Evolutionary conservation across 805 yeast genomes (phyloP).

Genomic region (Brettanomyces bruxellensis): DNA sequence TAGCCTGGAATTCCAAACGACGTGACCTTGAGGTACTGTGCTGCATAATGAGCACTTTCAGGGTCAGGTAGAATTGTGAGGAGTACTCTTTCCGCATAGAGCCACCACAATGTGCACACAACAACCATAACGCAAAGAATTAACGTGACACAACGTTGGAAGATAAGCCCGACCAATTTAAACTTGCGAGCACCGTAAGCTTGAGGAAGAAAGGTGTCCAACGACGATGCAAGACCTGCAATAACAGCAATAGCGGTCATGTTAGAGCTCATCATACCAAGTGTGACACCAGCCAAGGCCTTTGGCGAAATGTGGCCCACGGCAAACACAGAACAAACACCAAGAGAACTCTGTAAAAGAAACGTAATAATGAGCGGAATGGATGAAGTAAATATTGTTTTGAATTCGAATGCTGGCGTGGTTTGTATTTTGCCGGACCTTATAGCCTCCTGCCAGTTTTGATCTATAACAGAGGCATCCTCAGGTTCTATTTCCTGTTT

Average conservation of each 20-base stretch:
- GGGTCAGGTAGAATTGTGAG: conserved; percentile 32
- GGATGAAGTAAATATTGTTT: conserved; percentile 32
- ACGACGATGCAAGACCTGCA: conserved; percentile 70
- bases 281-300: conserved; percentile 67
- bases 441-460: conserved; percentile 26
- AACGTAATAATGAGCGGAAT: conserved; percentile 60
- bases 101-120: conserved; percentile 52
- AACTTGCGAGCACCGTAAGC: conserved; percentile 64
- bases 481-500: conserved; percentile 1
- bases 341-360: conserved; percentile 59
- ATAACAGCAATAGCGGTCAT: conserved; percentile 67
- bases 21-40: conserved; percentile 45
- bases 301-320: conserved; percentile 66
- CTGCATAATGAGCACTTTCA: conserved; percentile 42
- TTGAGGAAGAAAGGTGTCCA: conserved; percentile 73
- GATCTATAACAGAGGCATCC: conserved; percentile 15
- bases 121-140: conserved; percentile 43
- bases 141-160: conserved; percentile 57
- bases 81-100: conserved; percentile 43
- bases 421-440: conserved; percentile 37
- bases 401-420: conserved; percentile 28
- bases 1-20: conserved; percentile 67
- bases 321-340: conserved; percentile 69
- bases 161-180: conserved; percentile 58
- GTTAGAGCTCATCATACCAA: conserved; percentile 72